Conservation (phyloP, 306 rosid species). For the Cicer pinnatifidum region DNA sequence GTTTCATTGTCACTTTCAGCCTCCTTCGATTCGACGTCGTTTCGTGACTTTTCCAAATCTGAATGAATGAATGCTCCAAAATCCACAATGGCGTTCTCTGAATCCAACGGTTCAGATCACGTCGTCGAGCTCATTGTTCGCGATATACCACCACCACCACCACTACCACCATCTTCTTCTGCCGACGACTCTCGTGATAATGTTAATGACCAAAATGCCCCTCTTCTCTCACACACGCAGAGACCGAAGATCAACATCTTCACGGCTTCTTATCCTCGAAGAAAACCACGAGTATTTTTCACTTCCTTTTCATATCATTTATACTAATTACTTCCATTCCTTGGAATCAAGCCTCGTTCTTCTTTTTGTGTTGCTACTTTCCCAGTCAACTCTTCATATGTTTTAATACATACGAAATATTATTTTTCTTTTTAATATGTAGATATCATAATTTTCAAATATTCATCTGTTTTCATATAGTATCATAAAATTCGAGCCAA, state of each 20-base stretch:
- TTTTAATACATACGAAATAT: background rate
- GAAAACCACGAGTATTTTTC: slow-evolving; percentile 55
- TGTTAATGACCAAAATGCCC: slow-evolving; percentile 54
- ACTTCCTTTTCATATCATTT: background rate
- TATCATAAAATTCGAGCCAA: background rate
- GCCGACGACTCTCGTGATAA: slow-evolving; percentile 40
- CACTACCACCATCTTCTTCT: background rate
- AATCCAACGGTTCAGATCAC: slow-evolving; percentile 49
- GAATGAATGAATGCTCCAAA: slow-evolving; percentile 28
- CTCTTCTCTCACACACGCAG: slow-evolving; percentile 60
- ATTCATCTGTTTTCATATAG: background rate
- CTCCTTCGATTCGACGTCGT: slow-evolving; percentile 1
- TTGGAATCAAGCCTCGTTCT: background rate
- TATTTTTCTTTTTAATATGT: background rate
- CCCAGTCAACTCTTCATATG: background rate
- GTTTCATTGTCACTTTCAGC: slow-evolving; percentile 20
- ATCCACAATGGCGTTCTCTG: slow-evolving; percentile 52
- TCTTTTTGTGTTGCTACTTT: background rate
- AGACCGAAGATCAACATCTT: slow-evolving; percentile 83
- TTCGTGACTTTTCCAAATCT: slow-evolving; percentile 7
- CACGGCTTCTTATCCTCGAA: slow-evolving; percentile 70
- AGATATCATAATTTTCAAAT: slow-evolving; percentile 4
- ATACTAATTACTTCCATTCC: background rate
- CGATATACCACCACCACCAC: slow-evolving; percentile 34
- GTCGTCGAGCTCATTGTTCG: slow-evolving; percentile 64